Percentiles rank a stretch among this genome's conserved stretches.
Evolutionary conservation across 2,329 filamentous ascomycete genomes (phyloP).

Genomic region (Leptodontidium sp.): DNA sequence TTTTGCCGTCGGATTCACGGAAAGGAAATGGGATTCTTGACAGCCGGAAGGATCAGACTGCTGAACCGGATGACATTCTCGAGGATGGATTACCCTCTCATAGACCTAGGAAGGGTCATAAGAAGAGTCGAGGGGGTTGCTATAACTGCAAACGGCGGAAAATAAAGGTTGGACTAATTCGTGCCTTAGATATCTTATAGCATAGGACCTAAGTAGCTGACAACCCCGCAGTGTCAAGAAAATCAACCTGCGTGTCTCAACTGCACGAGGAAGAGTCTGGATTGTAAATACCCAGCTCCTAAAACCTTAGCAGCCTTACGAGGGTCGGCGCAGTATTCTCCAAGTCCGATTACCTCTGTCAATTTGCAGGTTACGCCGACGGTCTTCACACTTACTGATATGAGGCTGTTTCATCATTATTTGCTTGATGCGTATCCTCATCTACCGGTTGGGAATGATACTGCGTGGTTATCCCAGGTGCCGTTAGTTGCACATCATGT

Average conservation of each 20-base stretch:
- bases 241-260: slow-evolving; percentile 69
- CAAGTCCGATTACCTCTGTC: slow-evolving; percentile 24
- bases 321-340: slow-evolving; percentile 22
- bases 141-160: slow-evolving; percentile 72
- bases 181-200: neutral
- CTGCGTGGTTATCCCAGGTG: slow-evolving; percentile 72
- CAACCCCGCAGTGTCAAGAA: slow-evolving; percentile 64
- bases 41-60: neutral
- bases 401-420: slow-evolving; percentile 76
- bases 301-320: slow-evolving; percentile 58
- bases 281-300: slow-evolving; percentile 69
- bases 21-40: too few relatives aligned
- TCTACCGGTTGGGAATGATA: slow-evolving; percentile 70
- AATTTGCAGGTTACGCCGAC: slow-evolving; percentile 56
- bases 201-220: neutral
- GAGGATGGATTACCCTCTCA: slow-evolving; percentile 10
- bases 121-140: slow-evolving; percentile 71
- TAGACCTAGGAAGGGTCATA: slow-evolving; percentile 63
- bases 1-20: too few relatives aligned
- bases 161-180: slow-evolving; percentile 61
- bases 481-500: slow-evolving; percentile 73
- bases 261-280: slow-evolving; percentile 67
- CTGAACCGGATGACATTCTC: neutral
- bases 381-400: slow-evolving; percentile 67
- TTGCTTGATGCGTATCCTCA: slow-evolving; percentile 68